Conservation (phyloP, 1,139 yeast species). For the Taphrina flavorubra region DNA sequence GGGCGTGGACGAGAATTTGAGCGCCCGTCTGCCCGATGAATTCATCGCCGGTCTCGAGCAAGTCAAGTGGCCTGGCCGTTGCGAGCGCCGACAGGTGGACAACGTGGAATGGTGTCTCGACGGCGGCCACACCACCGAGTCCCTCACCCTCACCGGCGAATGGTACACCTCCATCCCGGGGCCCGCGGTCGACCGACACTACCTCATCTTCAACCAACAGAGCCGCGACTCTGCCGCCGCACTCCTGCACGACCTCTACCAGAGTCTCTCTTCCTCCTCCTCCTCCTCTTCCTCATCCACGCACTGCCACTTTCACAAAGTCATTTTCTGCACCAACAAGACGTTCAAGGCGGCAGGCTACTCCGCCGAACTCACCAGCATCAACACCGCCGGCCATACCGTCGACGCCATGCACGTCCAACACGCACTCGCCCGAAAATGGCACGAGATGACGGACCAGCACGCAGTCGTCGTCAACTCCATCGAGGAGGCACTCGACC, state of each 20-base stretch:
- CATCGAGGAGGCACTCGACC: conserved; percentile 74
- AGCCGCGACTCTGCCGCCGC: conserved; percentile 78
- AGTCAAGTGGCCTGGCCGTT: conserved; percentile 93
- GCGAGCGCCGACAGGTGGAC: conserved; percentile 68
- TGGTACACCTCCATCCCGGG: conserved; percentile 68
- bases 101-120: conserved; percentile 78
- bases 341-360: conserved; percentile 87
- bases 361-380: conserved; percentile 74
- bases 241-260: conserved; percentile 62
- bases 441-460: conserved; percentile 61
- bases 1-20: conserved; percentile 54
- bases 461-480: conserved; percentile 67
- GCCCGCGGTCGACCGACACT: conserved; percentile 49
- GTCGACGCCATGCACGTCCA: conserved; percentile 85
- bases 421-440: conserved; percentile 68
- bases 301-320: conserved; percentile 65
- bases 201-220: conserved; percentile 89
- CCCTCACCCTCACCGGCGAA: conserved; percentile 73
- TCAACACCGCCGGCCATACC: conserved; percentile 76
- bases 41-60: conserved; percentile 68
- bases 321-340: conserved; percentile 84
- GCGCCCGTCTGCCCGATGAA: conserved; percentile 58
- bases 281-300: no score
- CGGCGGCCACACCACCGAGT: conserved; percentile 95
- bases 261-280: not conserved